Percentiles rank a stretch among this genome's conserved stretches.
These are phyloP conservation scores for Boletus sp. DNA, from an alignment of 768 basidiomycete genomes.

Conservation along the genomic window DNA sequence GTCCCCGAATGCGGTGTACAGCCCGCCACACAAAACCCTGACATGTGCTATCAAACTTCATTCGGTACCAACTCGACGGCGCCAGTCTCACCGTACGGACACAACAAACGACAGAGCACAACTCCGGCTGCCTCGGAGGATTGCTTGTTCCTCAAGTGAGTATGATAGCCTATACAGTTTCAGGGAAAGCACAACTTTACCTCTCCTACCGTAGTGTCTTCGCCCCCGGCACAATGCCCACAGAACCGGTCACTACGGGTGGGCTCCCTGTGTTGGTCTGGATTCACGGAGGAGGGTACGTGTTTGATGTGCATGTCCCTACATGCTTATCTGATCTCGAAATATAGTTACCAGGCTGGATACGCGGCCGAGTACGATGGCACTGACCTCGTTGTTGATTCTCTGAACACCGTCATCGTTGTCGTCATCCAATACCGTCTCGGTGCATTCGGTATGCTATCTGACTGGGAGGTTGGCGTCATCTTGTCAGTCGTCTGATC, in stretches of 20 bases:
- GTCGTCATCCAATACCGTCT: conserved; percentile 36
- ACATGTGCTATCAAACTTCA: conserved; percentile 22
- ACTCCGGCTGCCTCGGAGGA: conserved; percentile 26
- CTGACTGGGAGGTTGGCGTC: neutral
- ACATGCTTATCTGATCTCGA: neutral
- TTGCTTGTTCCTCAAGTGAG: conserved; percentile 28
- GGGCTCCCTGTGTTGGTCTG: conserved; percentile 34
- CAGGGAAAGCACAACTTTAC: too few relatives aligned
- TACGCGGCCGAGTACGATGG: conserved; percentile 16
- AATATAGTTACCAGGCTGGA: conserved; percentile 23
- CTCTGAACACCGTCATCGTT: conserved; percentile 21
- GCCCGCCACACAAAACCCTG: conserved; percentile 24
- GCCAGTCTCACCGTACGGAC: neutral
- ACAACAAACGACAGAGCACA: conserved; percentile 7
- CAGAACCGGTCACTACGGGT: neutral
- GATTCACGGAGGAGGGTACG: conserved; percentile 38
- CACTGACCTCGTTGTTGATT: conserved; percentile 23
- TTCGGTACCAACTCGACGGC: conserved; percentile 6
- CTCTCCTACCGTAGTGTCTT: conserved; percentile 4
- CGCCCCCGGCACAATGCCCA: conserved; percentile 4
- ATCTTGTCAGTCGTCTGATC: neutral
- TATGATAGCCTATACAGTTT: neutral
- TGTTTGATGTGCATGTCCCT: neutral
- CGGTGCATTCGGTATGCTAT: conserved; percentile 31
- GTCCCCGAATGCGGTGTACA: conserved; percentile 17